A percentile compares a stretch with the other conserved stretches of the same genome.
phyloP scores from a whole-genome alignment of 2,329 filamentous ascomycete species.

The Alternaria incomplexa region DNA sequence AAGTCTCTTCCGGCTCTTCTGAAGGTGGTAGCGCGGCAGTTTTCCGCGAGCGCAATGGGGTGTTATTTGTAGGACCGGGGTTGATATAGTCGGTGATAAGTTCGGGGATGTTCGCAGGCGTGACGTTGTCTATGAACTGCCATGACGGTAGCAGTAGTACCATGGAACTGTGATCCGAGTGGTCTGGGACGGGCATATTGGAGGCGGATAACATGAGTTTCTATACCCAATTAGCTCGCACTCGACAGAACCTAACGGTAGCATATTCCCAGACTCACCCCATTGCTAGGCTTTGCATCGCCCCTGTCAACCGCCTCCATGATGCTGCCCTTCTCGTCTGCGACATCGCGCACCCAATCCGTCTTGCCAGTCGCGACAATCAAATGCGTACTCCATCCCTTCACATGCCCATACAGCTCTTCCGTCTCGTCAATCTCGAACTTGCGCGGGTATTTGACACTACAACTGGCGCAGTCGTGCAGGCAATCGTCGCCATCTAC shows the following conservation, averaged over 20 bases:
- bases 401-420: constrained; percentile 81
- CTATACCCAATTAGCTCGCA: constrained; percentile 50
- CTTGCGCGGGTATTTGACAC: constrained; percentile 76
- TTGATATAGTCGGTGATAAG: constrained; percentile 76
- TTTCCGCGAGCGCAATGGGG: constrained; percentile 56
- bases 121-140: constrained; percentile 81
- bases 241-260: background rate
- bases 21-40: constrained; percentile 19
- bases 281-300: constrained; percentile 67
- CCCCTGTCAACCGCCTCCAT: constrained; percentile 61
- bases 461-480: constrained; percentile 84
- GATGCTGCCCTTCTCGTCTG: constrained; percentile 74
- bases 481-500: constrained; percentile 88
- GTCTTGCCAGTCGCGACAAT: constrained; percentile 94
- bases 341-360: constrained; percentile 89
- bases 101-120: constrained; percentile 72
- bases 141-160: constrained; percentile 87
- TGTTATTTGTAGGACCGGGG: constrained; percentile 74
- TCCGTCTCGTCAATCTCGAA: constrained; percentile 77
- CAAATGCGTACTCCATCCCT: constrained; percentile 87
- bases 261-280: constrained; percentile 58
- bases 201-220: constrained; percentile 89
- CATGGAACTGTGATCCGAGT: constrained; percentile 70
- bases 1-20: constrained; percentile 20
- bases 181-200: constrained; percentile 80